Base-by-base conservation (phyloP, 2,329 filamentous ascomycete genomes). In the Ophiostoma ulmi region DNA sequence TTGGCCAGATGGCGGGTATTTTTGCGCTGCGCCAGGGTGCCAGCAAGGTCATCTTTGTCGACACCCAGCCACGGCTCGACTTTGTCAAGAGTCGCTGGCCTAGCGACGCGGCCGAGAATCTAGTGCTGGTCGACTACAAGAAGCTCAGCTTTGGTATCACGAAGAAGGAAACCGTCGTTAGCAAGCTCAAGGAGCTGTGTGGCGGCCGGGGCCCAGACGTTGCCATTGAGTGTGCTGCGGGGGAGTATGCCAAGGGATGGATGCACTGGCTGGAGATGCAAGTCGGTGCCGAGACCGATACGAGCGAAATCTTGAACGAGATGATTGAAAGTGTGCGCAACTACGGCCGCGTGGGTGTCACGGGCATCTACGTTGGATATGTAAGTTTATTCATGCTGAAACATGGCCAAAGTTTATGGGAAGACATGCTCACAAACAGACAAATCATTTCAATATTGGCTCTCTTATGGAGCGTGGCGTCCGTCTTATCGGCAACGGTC, bases 381-480 rank as follows among this genome's bases (percentile, higher is more conserved):
- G 85, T 86, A 75, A 77, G 84, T 80, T 11, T 35, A 22, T 64
- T 22, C 20, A 36, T 58, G 44, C 5, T 10, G 52, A 26, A 5
- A 10, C n/a, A 58, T 48, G 20, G 3, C 3, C 11, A 17, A 48
- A 20, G 13, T 11, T 31, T 4, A 58, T 5, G 22, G 52, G 17
- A 58, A 26, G 8, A 55, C 5, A 26, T 66, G 63, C 61, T 71
- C 38, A 70, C 36, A 36, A 1, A 1, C 73, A 89, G 85, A 92
- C 90, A 31, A 93, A 93, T 79, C 90, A 92, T 78, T 92, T 94
- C 83, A 92, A 92, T 80, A 89, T 94, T 75, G 92, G 93, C 11
- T 89, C 91, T 0, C 77, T 96, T 17, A 96, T 96, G 92, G 88
- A 96, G 80, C 88, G 91, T 41, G 92, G 92, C n/a, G 88, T 96